phyloP scores from a whole-genome alignment of 208 protist genomes.

The Acanthamoeba culbertsoni region DNA sequence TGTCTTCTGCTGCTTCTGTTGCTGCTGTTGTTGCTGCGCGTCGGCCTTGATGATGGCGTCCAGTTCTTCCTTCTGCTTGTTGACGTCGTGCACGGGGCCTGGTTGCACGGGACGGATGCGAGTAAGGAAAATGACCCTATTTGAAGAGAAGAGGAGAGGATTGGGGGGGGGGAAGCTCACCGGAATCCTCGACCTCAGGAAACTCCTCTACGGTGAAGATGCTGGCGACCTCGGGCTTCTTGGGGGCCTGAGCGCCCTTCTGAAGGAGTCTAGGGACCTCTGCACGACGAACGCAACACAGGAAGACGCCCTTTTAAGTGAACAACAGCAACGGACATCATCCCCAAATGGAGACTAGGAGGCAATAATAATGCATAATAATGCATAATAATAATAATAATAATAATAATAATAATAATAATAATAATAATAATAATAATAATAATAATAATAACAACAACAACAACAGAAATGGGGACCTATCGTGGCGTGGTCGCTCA shows the following conservation, averaged over 20 bases:
- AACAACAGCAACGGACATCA: too few species aligned
- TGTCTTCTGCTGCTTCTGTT: neutral
- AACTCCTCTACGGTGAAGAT: constrained; percentile 54
- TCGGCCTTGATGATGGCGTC: constrained; percentile 9
- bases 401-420: too few species aligned
- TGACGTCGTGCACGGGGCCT: constrained; percentile 23
- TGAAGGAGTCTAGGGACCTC: neutral
- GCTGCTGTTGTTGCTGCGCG: neutral
- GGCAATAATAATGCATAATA: too few species aligned
- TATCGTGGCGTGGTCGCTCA: constrained; percentile 10
- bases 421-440: too few species aligned
- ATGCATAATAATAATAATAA: too few species aligned
- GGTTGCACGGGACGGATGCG: too few species aligned
- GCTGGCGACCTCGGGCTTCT: neutral
- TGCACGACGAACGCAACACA: neutral
- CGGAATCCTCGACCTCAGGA: neutral
- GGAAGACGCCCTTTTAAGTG: too few species aligned
- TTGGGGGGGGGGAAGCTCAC: neutral
- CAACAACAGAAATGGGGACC: neutral
- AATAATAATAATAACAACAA: neutral
- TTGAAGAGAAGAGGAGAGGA: too few species aligned
- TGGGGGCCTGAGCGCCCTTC: neutral
- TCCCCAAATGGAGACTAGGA: too few species aligned
- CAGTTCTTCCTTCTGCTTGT: neutral
- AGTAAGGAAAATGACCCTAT: too few species aligned